Percentiles rank a stretch among this genome's conserved stretches.
Evolutionary conservation across 176 grass and related monocot genomes (phyloP).

Genomic region (Cymbopogon citratus): DNA sequence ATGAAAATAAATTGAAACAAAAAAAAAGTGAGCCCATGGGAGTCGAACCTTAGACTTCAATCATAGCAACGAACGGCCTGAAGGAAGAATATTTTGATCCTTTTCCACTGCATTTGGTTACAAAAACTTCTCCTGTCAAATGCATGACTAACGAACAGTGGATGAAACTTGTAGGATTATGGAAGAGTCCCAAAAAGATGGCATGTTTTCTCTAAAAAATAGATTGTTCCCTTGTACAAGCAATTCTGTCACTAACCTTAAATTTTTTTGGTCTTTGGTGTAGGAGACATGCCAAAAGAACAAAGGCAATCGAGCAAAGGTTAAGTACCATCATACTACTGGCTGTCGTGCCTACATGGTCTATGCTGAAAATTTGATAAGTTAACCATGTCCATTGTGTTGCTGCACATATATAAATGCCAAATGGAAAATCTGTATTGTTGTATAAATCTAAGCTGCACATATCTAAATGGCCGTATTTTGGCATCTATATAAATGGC

Average conservation of each 20-base stretch:
- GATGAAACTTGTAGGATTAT: not conserved
- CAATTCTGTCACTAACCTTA: fast-evolving
- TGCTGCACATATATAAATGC: too few relatives aligned
- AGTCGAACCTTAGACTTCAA: too few relatives aligned
- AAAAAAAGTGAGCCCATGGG: too few relatives aligned
- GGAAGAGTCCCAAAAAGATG: not conserved
- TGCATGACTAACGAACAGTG: not conserved
- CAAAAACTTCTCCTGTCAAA: not conserved
- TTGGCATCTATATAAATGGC: too few relatives aligned
- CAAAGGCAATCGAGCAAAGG: not conserved
- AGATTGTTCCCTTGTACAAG: not conserved
- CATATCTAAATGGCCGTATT: too few relatives aligned
- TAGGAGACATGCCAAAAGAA: not conserved
- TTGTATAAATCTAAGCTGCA: too few relatives aligned
- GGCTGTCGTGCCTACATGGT: not conserved
- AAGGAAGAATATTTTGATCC: not conserved
- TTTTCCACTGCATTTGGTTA: not conserved
- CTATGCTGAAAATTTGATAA: not conserved
- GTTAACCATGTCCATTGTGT: too few relatives aligned
- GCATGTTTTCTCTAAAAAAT: not conserved
- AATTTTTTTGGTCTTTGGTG: not conserved
- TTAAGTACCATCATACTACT: not conserved
- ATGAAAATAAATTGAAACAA: too few relatives aligned
- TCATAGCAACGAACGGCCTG: too few relatives aligned
- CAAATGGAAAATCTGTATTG: too few relatives aligned